phyloP scores from a whole-genome alignment of 768 basidiomycete species.

The Suillus plorans region DNA sequence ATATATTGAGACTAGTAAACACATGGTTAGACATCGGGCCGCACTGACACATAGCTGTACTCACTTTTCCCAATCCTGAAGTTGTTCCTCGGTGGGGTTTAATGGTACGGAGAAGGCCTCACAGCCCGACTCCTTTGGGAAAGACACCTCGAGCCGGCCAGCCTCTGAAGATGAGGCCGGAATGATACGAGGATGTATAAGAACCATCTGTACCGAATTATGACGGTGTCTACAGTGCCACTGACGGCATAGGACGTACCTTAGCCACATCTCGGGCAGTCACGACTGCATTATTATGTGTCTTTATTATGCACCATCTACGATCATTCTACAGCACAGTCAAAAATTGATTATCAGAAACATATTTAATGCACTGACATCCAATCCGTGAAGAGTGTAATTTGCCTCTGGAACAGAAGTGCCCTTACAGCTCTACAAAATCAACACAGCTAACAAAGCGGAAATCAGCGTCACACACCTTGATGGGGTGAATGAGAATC shows the following conservation, averaged over 20 bases:
- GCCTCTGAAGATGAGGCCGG: constrained; percentile 41
- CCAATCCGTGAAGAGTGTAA: constrained; percentile 63
- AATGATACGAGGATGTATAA: constrained; percentile 59
- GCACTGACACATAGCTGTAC: constrained; percentile 18
- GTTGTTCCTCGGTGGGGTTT: constrained; percentile 45
- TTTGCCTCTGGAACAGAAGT: constrained; percentile 54
- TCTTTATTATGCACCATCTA: constrained; percentile 68
- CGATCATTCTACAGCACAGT: constrained; percentile 60
- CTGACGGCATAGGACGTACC: constrained; percentile 33
- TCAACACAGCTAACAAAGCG: neutral
- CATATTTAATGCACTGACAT: constrained; percentile 42
- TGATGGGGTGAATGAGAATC: constrained; percentile 68
- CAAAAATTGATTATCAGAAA: constrained; percentile 8
- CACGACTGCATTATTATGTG: constrained; percentile 49
- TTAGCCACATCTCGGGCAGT: constrained; percentile 68
- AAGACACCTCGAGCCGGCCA: constrained; percentile 52
- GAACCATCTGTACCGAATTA: constrained; percentile 51
- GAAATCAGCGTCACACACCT: constrained; percentile 36
- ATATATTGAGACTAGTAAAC: constrained; percentile 48
- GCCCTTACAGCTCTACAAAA: constrained; percentile 67
- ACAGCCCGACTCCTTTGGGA: constrained; percentile 60
- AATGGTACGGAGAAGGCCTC: constrained; percentile 61
- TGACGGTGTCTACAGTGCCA: neutral
- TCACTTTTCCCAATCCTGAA: constrained; percentile 59
- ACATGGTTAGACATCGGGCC: constrained; percentile 2